Conservation (phyloP, 805 yeast genomes). For the Nakazawaea molendinolei region DNA sequence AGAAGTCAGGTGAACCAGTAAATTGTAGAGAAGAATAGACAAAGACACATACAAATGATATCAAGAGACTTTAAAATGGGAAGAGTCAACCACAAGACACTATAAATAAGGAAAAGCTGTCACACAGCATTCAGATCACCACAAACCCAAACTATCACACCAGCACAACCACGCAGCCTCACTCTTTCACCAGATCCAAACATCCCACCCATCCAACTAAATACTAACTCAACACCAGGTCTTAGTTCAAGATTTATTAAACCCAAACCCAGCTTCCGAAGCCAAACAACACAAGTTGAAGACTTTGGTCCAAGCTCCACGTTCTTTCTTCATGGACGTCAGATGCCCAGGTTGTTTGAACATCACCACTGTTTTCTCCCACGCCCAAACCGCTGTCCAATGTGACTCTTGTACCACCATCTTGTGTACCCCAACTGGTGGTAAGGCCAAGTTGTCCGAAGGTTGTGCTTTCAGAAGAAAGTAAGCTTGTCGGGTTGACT, state of each 20-base stretch:
- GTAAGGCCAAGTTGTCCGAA: constrained; percentile 94
- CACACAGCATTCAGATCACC: too few relatives aligned
- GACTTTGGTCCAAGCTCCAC: constrained; percentile 85
- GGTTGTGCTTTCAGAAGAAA: constrained; percentile 95
- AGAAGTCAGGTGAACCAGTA: too few relatives aligned
- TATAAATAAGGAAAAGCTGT: too few relatives aligned
- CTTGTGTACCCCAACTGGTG: constrained; percentile 94
- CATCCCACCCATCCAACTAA: neutral
- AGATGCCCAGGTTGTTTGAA: constrained; percentile 94
- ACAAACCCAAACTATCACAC: too few relatives aligned
- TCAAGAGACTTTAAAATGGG: too few relatives aligned
- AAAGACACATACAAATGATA: too few relatives aligned
- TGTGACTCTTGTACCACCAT: constrained; percentile 93
- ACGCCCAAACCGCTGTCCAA: constrained; percentile 94
- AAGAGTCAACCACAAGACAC: too few relatives aligned
- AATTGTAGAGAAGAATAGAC: too few relatives aligned
- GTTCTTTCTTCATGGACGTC: constrained; percentile 94
- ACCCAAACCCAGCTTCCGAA: constrained; percentile 90
- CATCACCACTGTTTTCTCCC: constrained; percentile 94
- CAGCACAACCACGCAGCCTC: too few relatives aligned
- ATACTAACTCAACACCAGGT: constrained; percentile 2
- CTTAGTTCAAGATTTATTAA: constrained; percentile 31
- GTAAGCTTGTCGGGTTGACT: too few relatives aligned
- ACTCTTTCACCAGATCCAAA: too few relatives aligned
- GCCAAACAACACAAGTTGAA: constrained; percentile 87